Evolutionary conservation across 148 eudicot species (phyloP).

Genomic region (Diospyros lotus): DNA sequence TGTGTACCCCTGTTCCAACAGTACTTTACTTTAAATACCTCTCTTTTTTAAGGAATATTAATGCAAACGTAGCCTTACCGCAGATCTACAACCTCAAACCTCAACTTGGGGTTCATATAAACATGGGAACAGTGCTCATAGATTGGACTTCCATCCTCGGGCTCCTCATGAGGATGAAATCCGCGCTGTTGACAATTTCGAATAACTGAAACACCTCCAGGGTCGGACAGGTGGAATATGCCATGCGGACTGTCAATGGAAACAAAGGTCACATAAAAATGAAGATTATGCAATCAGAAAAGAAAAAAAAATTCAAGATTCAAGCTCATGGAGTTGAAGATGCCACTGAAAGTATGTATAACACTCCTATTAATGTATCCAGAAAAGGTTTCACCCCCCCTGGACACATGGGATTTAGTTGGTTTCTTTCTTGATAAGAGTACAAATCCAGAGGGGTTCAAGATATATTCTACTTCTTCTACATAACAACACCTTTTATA

Average conservation of each 20-base stretch:
- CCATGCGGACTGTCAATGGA: conserved; percentile 78
- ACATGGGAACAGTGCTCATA: conserved; percentile 98
- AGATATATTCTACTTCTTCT: neutral
- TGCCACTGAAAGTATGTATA: neutral
- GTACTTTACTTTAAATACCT: neutral
- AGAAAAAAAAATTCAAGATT: neutral
- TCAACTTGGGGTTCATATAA: conserved; percentile 70
- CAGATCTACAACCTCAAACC: conserved; percentile 85
- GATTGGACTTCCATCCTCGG: conserved; percentile 88
- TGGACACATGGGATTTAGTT: neutral
- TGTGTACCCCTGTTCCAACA: neutral
- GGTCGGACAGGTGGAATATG: conserved; percentile 95
- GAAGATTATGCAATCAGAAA: neutral
- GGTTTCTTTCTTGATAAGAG: neutral
- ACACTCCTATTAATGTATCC: too few relatives aligned
- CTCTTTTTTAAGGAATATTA: neutral
- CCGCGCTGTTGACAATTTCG: conserved; percentile 85
- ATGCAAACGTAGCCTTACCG: conserved; percentile 32
- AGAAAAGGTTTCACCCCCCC: too few relatives aligned
- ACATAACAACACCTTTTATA: too few relatives aligned
- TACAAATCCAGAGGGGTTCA: too few relatives aligned
- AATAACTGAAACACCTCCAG: conserved; percentile 79
- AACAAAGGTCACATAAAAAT: conserved; percentile 5
- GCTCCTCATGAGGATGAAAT: conserved; percentile 97
- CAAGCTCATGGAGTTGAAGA: too few relatives aligned